phyloP scores from a whole-genome alignment of 352 stramenopile genomes.

The Phytophthora podocarpi region DNA sequence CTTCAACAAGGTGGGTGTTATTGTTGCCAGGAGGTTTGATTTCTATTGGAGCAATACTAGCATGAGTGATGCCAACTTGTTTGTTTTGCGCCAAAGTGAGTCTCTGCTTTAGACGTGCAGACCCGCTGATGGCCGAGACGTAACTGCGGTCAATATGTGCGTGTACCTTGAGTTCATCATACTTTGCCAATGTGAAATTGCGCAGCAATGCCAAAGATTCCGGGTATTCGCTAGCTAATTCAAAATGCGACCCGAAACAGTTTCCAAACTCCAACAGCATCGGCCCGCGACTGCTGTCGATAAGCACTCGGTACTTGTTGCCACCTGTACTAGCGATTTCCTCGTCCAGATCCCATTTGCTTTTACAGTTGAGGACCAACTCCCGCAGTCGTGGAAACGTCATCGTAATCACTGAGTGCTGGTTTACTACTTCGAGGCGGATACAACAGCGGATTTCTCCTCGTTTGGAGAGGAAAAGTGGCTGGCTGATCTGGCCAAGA shows the following conservation, averaged over 20 bases:
- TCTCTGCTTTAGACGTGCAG: conserved; percentile 49
- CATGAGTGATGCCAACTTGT: conserved; percentile 15
- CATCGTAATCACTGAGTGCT: conserved; percentile 38
- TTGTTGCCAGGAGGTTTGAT: conserved; percentile 9
- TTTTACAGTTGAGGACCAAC: conserved; percentile 74
- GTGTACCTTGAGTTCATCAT: conserved; percentile 64
- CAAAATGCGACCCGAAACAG: conserved; percentile 72
- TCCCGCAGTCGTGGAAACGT: conserved; percentile 48
- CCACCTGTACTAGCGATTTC: conserved; percentile 68
- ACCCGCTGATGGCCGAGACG: conserved; percentile 69
- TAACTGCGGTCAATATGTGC: conserved; percentile 80
- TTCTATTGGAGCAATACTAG: conserved; percentile 11
- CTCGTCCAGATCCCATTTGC: conserved; percentile 83
- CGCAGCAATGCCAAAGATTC: conserved; percentile 51
- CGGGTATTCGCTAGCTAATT: conserved; percentile 57
- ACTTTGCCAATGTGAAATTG: conserved; percentile 68
- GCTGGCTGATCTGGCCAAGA: conserved; percentile 38
- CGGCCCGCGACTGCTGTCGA: conserved; percentile 74
- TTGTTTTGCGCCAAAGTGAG: conserved; percentile 59
- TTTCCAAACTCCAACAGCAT: conserved; percentile 89
- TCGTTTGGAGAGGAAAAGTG: conserved; percentile 53
- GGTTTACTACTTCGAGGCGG: conserved; percentile 56
- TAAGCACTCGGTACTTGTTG: conserved; percentile 81
- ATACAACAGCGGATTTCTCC: conserved; percentile 72
- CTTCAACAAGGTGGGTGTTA: conserved; percentile 22